Conservation (phyloP, 768 basidiomycete genomes). For the Naganishia onofrii region DNA sequence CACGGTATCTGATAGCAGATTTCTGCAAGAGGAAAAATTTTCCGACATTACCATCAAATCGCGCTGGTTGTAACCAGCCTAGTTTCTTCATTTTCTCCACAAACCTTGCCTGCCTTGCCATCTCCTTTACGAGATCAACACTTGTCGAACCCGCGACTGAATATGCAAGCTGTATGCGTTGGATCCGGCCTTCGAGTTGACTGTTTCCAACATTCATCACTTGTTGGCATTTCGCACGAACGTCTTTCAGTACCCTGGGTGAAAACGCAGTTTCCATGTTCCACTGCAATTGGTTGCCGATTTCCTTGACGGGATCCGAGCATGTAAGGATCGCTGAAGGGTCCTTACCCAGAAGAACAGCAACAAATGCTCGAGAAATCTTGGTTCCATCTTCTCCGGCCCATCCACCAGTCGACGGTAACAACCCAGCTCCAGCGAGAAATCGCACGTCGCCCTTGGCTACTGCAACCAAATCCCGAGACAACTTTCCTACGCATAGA, state of each 20-base stretch:
- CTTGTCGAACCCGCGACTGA: not conserved
- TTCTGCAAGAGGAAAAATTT: not conserved
- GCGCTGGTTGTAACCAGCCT: not conserved
- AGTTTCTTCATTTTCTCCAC: not conserved
- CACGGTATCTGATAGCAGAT: conserved; percentile 7
- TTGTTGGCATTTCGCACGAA: conserved; percentile 10
- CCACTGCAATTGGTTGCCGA: not conserved
- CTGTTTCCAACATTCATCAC: conserved; percentile 15
- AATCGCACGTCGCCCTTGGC: not conserved
- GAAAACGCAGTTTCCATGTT: not conserved
- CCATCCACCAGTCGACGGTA: not conserved
- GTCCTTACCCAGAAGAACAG: not conserved
- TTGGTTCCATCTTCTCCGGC: not conserved
- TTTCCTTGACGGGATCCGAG: not conserved
- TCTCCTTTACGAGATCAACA: not conserved
- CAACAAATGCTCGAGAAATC: not conserved
- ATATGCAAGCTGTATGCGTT: not conserved
- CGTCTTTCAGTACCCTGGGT: not conserved
- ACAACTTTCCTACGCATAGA: not conserved
- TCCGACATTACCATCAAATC: not conserved
- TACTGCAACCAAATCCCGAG: conserved; percentile 1
- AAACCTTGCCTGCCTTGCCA: conserved; percentile 1
- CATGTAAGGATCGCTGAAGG: not conserved
- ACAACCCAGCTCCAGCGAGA: not conserved
- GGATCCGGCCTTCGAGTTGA: not conserved